A percentile compares a stretch with the other conserved stretches of the same genome.
phyloP scores from a whole-genome alignment of 2,329 filamentous ascomycete species.

The Stagonosporopsis chrysanthemi region DNA sequence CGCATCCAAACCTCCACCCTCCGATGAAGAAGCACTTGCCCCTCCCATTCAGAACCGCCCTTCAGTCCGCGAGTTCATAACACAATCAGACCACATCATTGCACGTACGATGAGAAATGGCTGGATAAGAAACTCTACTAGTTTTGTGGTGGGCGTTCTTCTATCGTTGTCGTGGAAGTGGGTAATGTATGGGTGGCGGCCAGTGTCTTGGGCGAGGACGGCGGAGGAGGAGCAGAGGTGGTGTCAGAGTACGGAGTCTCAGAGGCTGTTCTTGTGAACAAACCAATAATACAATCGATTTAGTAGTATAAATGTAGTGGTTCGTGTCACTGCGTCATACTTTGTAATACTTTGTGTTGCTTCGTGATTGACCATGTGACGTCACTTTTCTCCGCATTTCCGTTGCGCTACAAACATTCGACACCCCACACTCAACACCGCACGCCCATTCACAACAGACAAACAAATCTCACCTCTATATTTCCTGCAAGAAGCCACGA shows the following conservation, averaged over 20 bases:
- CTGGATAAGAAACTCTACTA: background rate
- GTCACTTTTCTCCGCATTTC: conserved; percentile 9
- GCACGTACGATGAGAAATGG: background rate
- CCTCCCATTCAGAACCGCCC: background rate
- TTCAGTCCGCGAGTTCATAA: background rate
- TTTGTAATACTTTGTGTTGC: background rate
- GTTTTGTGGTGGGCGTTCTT: background rate
- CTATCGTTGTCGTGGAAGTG: background rate
- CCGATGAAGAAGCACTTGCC: background rate
- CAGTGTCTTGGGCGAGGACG: background rate
- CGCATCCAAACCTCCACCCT: background rate
- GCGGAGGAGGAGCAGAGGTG: background rate
- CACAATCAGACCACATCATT: background rate
- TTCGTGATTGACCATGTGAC: conserved; percentile 11
- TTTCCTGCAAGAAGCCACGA: no score
- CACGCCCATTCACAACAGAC: background rate
- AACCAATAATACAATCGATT: no score
- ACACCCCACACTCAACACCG: background rate
- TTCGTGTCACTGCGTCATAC: no score
- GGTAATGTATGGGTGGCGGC: background rate
- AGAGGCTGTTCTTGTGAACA: background rate
- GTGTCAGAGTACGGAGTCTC: background rate
- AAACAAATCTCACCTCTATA: background rate
- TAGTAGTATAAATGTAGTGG: no score
- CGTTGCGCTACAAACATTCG: background rate